phyloP scores from a whole-genome alignment of 306 rosid genomes.

The Sindora glabra region DNA sequence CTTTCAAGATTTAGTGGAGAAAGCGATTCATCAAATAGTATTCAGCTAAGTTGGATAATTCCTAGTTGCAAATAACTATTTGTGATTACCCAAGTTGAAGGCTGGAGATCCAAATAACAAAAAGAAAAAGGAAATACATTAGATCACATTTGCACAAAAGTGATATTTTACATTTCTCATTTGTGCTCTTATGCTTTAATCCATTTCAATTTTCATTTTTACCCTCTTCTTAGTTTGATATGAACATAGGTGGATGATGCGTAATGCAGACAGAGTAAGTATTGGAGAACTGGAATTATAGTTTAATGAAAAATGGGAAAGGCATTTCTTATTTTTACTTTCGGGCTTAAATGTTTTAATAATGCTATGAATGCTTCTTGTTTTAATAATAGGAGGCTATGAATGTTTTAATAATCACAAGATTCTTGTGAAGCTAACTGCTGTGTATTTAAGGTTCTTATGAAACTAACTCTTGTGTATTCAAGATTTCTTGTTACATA shows the following conservation, averaged over 20 bases:
- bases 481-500: no score
- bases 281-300: not conserved
- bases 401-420: no score
- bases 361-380: not conserved
- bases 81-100: constrained; percentile 52
- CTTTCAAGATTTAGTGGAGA: constrained; percentile 97
- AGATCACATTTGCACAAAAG: constrained; percentile 17
- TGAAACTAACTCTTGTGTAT: no score
- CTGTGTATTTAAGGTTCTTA: no score
- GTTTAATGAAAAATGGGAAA: not conserved
- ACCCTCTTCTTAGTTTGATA: not conserved
- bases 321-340: not conserved
- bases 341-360: not conserved
- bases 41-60: constrained; percentile 40
- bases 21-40: constrained; percentile 64
- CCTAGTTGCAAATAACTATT: constrained; percentile 63
- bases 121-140: not conserved
- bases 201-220: not conserved
- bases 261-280: not conserved
- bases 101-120: not conserved
- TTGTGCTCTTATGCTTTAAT: not conserved
- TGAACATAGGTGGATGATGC: not conserved
- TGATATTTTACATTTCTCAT: not conserved
- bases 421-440: no score
- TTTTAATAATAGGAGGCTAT: no score